These are phyloP conservation scores for Lodderomyces beijingensis DNA, from an alignment of 1,139 yeast genomes.

Conservation along the genomic window DNA sequence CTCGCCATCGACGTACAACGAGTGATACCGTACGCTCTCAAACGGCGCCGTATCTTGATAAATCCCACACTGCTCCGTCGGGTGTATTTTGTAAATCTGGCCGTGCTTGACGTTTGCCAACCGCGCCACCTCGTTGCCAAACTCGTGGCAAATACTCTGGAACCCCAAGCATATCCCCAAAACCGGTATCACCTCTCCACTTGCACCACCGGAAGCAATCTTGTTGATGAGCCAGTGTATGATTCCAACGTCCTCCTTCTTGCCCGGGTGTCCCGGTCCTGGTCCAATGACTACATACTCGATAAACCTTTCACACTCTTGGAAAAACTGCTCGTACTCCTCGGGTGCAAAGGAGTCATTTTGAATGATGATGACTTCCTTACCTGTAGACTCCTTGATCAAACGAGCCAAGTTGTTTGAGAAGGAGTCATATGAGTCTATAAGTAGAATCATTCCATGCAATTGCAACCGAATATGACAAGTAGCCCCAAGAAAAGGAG, in stretches of 20 bases:
- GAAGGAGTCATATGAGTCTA: conserved; percentile 94
- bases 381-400: conserved; percentile 50
- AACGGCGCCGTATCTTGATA: conserved; percentile 23
- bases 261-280: conserved; percentile 90
- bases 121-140: conserved; percentile 54
- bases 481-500: too few relatives aligned
- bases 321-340: conserved; percentile 32
- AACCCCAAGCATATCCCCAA: conserved; percentile 93
- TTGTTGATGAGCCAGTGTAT: conserved; percentile 49
- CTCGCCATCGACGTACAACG: conserved; percentile 52
- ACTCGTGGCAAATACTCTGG: conserved; percentile 71
- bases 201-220: conserved; percentile 15
- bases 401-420: conserved; percentile 74
- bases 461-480: too few relatives aligned
- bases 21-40: conserved; percentile 84
- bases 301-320: conserved; percentile 43
- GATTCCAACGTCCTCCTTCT: conserved; percentile 65
- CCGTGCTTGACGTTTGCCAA: conserved; percentile 76
- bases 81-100: conserved; percentile 58
- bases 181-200: conserved; percentile 51
- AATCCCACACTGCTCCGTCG: conserved; percentile 18
- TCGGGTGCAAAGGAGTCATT: conserved; percentile 56
- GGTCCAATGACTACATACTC: conserved; percentile 89
- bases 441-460: conserved; percentile 68
- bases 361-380: conserved; percentile 63